Base-by-base conservation (phyloP, 1,139 yeast genomes). In the Protomyces macrosporus region DNA sequence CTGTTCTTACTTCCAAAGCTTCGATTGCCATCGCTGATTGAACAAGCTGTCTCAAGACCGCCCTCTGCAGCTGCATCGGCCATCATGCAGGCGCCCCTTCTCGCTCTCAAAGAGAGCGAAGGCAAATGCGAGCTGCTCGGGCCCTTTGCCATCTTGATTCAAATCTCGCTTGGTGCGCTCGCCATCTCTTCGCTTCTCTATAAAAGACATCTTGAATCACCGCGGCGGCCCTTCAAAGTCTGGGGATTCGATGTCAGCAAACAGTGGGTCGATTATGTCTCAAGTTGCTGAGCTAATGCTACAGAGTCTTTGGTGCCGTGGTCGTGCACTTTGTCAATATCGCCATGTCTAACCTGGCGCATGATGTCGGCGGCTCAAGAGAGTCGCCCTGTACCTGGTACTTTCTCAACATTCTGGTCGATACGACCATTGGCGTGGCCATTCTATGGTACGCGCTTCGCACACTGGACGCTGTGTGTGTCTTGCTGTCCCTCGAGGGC, bases 341-440 rank as follows among this genome's bases (percentile, higher is more conserved):
- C 53, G 33, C 67, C 68, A 32, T 71, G 72, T 50, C 75, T 72
- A 14, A 65, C 39, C 48, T 42, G 3, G 51, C 40, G 74, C 34
- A 45, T 55, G 36, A 39, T n/a, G 36, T 42, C 12, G 63, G 51
- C 4, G 42, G 50, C 6, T 12, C 23, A 6, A 35, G 35, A 34
- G 33, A 42, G 30, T 79, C 86, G 69, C 91, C 91, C 6, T 88
- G 95, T 72, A 90, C 87, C 70, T 68, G 69, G 69, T 93, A 93
- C 76, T 91, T 93, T 71, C 78, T 93, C 64, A 93, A 88, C 71
- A 83, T 91, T 53, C 80, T 91, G 30, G 82, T 91, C 72, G 98
- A 93, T 74, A 91, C 98, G 54, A 93, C 98, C 0, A 81, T 91
- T n/a, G 98, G 98, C 0, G 95, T 90, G 1, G 95, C 95, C 33